phyloP scores from a whole-genome alignment of 1,284 basidiomycete species.

The Ganoderma leucocontextum region DNA sequence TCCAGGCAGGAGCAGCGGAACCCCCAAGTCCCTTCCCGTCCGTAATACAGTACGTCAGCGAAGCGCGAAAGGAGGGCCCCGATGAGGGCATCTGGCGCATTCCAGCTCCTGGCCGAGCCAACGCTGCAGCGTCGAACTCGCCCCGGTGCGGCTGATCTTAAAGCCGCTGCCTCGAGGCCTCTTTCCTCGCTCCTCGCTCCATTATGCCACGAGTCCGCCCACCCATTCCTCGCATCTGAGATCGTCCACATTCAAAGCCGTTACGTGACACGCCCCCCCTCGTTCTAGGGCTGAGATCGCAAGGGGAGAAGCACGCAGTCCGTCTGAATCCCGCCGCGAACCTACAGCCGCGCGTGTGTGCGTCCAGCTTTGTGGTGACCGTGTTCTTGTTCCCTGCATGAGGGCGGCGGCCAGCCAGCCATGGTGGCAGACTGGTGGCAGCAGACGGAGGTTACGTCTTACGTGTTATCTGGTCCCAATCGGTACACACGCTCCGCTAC shows the following conservation, averaged over 20 bases:
- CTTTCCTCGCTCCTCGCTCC: not conserved
- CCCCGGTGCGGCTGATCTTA: slow-evolving; percentile 2
- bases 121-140: not conserved
- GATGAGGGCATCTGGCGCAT: slow-evolving; percentile 7
- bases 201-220: not conserved
- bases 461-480: slow-evolving; percentile 8
- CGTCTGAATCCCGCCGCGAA: slow-evolving; percentile 4
- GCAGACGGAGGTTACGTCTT: slow-evolving; percentile 6
- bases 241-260: not conserved
- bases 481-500: not conserved
- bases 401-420: not conserved
- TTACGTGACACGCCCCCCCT: not conserved
- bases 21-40: not conserved
- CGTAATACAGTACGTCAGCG: slow-evolving; percentile 3
- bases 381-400: not conserved
- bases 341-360: slow-evolving; percentile 1
- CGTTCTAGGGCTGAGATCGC: slow-evolving; percentile 1
- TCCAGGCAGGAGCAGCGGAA: not conserved
- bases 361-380: not conserved
- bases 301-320: slow-evolving; percentile 3
- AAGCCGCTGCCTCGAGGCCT: slow-evolving; percentile 2
- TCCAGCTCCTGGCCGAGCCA: slow-evolving; percentile 3
- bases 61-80: slow-evolving; percentile 5
- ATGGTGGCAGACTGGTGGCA: not conserved
- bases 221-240: not conserved